These are phyloP conservation scores for Kazachstania bromeliacearum DNA, from an alignment of 805 yeast species.

Conservation along the genomic window DNA sequence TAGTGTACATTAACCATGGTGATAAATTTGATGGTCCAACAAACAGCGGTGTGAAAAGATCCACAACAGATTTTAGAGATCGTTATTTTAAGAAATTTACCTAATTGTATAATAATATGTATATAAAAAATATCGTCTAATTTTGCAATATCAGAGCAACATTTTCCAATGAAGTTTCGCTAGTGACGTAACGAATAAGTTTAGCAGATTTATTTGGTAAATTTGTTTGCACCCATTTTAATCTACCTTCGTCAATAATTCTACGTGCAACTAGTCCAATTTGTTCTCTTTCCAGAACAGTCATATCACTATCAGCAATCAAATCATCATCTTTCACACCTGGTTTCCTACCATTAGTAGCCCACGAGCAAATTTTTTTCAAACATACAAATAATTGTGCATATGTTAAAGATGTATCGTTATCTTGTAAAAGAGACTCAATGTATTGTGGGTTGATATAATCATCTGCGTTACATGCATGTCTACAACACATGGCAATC, in stretches of 20 bases:
- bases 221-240: slow-evolving; percentile 31
- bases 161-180: slow-evolving; percentile 60
- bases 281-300: slow-evolving; percentile 40
- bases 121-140: background rate
- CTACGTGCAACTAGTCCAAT: slow-evolving; percentile 65
- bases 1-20: slow-evolving; percentile 69
- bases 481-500: slow-evolving; percentile 92
- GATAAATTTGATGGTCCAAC: slow-evolving; percentile 43
- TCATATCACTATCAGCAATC: slow-evolving; percentile 17
- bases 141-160: slow-evolving; percentile 37
- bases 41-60: slow-evolving; percentile 35
- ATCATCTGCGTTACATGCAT: slow-evolving; percentile 56
- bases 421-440: slow-evolving; percentile 30
- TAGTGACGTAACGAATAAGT: slow-evolving; percentile 50
- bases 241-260: slow-evolving; percentile 64
- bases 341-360: slow-evolving; percentile 58
- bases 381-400: slow-evolving; percentile 37
- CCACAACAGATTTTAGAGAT: slow-evolving; percentile 56
- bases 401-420: slow-evolving; percentile 12
- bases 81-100: slow-evolving; percentile 66
- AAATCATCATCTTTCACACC: slow-evolving; percentile 32
- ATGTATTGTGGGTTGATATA: slow-evolving; percentile 24
- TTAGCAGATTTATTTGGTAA: slow-evolving; percentile 32
- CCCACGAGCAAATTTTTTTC: slow-evolving; percentile 76
- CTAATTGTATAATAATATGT: slow-evolving; percentile 5